Evolutionary conservation across 805 yeast genomes (phyloP).

Genomic region (Saturnispora quitensis): DNA sequence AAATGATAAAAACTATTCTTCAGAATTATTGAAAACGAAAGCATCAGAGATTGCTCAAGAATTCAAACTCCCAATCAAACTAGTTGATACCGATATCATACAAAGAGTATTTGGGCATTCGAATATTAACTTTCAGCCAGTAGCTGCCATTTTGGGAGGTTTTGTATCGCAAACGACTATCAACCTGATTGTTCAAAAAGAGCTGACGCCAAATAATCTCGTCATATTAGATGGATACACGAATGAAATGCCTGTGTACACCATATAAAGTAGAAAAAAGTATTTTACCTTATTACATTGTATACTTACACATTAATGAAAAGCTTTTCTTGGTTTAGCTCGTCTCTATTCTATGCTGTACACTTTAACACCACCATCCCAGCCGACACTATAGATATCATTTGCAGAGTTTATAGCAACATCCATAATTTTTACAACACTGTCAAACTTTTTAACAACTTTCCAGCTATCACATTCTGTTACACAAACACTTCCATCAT

Average conservation of each 20-base stretch:
- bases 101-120: constrained; percentile 39
- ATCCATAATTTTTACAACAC: constrained; percentile 63
- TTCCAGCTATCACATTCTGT: constrained; percentile 70
- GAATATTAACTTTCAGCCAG: constrained; percentile 66
- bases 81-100: constrained; percentile 28
- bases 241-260: constrained; percentile 71
- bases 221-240: constrained; percentile 65
- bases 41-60: constrained; percentile 27
- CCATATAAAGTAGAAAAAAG: constrained; percentile 11
- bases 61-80: constrained; percentile 38
- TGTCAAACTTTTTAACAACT: constrained; percentile 40
- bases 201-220: constrained; percentile 75
- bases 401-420: constrained; percentile 28
- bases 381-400: constrained; percentile 55
- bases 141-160: constrained; percentile 85
- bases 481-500: constrained; percentile 57
- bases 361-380: constrained; percentile 74
- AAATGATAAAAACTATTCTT: constrained; percentile 5
- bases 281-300: neutral
- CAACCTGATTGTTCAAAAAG: constrained; percentile 66
- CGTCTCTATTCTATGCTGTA: constrained; percentile 12
- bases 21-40: constrained; percentile 23
- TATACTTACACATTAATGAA: neutral
- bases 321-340: neutral
- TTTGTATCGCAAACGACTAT: constrained; percentile 84